phyloP scores from a whole-genome alignment of 1,284 basidiomycete genomes.

The Cutaneotrichosporon sp. region DNA sequence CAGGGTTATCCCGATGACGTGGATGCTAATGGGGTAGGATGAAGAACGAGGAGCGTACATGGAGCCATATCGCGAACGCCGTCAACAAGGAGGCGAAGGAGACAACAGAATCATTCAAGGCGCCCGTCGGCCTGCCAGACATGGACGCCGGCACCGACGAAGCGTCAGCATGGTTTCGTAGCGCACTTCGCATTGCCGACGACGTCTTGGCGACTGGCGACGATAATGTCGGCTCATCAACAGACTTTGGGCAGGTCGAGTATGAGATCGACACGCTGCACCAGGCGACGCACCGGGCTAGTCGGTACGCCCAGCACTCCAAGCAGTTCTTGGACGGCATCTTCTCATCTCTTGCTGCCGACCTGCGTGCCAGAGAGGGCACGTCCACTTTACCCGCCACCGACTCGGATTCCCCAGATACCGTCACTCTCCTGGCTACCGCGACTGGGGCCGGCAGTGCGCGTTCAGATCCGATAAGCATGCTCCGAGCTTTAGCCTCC shows the following conservation, averaged over 20 bases:
- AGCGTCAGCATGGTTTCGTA: constrained; percentile 30
- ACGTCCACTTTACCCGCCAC: constrained; percentile 16
- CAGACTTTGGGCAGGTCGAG: constrained; percentile 45
- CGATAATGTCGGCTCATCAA: constrained; percentile 22
- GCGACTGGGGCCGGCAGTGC: constrained; percentile 8
- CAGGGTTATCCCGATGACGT: neutral
- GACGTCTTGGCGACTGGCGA: constrained; percentile 29
- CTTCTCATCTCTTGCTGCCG: constrained; percentile 42
- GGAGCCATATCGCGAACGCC: constrained; percentile 32
- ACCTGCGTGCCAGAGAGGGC: constrained; percentile 37
- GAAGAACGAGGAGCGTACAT: constrained; percentile 43
- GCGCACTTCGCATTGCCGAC: constrained; percentile 33
- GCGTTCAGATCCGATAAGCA: constrained; percentile 35
- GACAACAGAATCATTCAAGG: too few species aligned
- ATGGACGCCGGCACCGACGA: constrained; percentile 18
- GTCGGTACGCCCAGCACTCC: constrained; percentile 43
- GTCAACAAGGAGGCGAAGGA: constrained; percentile 24
- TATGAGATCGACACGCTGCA: constrained; percentile 46
- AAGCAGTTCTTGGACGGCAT: constrained; percentile 47
- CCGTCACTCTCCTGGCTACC: constrained; percentile 23
- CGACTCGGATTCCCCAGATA: constrained; percentile 29
- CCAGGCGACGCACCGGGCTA: constrained; percentile 40
- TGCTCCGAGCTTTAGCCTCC: constrained; percentile 41
- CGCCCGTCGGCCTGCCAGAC: too few species aligned
- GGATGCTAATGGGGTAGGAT: constrained; percentile 13